These are phyloP conservation scores for Kluyveromyces marxianus DNA, from an alignment of 1,139 yeast genomes.

Conservation along the genomic window DNA sequence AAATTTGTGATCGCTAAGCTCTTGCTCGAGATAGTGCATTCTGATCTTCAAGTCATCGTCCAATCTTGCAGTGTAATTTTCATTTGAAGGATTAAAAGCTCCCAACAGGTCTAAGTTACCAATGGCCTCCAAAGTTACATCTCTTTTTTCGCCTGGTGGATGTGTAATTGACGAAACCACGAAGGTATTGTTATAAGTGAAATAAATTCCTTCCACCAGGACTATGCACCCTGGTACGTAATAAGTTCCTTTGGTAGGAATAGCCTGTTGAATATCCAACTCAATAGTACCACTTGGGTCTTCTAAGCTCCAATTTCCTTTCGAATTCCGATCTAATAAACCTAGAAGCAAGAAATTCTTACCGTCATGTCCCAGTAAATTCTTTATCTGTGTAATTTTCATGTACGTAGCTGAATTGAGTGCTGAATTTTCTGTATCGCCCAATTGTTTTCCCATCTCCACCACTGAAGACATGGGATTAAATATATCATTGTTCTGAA, in stretches of 20 bases:
- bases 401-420: conserved; percentile 29
- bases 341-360: conserved; percentile 74
- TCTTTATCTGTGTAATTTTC: conserved; percentile 69
- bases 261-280: conserved; percentile 58
- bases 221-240: conserved; percentile 76
- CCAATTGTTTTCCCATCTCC: conserved; percentile 18
- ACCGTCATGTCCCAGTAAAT: conserved; percentile 78
- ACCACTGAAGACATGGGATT: conserved; percentile 31
- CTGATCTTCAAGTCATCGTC: conserved; percentile 52
- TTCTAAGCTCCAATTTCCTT: conserved; percentile 68
- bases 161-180: conserved; percentile 74
- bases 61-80: conserved; percentile 43
- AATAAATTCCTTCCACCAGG: conserved; percentile 72
- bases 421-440: conserved; percentile 12
- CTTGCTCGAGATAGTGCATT: conserved; percentile 49
- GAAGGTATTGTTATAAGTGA: conserved; percentile 57
- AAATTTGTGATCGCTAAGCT: conserved; percentile 48
- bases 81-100: conserved; percentile 34
- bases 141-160: conserved; percentile 82
- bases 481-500: conserved; percentile 34
- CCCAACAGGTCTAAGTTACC: conserved; percentile 81
- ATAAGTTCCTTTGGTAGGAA: conserved; percentile 60
- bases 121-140: conserved; percentile 53
- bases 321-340: conserved; percentile 51
- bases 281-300: conserved; percentile 77